Conservation (phyloP, 345 rosid species). For the Camelina hispida region DNA sequence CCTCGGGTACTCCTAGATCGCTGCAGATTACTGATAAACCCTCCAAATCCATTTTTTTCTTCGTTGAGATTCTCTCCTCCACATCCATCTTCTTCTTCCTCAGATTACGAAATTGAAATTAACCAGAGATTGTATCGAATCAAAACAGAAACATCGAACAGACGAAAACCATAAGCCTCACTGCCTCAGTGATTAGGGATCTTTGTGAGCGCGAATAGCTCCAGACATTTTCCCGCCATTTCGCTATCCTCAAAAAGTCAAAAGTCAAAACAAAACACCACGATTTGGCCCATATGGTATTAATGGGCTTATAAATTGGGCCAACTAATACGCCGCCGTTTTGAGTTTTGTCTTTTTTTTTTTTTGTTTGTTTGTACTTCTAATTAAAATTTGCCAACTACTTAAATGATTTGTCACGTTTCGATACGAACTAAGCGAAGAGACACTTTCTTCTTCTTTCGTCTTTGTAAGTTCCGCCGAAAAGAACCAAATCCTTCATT, state of each 20-base stretch:
- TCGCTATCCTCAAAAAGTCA: not conserved
- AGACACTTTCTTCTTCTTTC: not conserved
- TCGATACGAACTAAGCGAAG: slow-evolving; percentile 68
- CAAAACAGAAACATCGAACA: not conserved
- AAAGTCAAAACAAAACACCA: slow-evolving; percentile 2
- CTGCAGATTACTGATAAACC: slow-evolving; percentile 74
- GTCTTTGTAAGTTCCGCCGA: slow-evolving; percentile 56
- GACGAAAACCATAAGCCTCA: too few species aligned
- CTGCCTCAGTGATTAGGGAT: slow-evolving; percentile 43
- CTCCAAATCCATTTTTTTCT: slow-evolving; percentile 55
- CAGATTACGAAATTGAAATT: not conserved
- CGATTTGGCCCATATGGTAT: not conserved
- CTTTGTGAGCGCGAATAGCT: slow-evolving; percentile 39
- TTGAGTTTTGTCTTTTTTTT: not conserved
- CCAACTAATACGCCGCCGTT: not conserved
- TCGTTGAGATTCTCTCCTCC: slow-evolving; percentile 42
- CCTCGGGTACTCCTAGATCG: slow-evolving; percentile 64
- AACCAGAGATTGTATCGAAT: not conserved
- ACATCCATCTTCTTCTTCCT: slow-evolving; percentile 34
- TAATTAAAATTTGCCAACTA: slow-evolving; percentile 5
- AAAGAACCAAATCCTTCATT: not conserved
- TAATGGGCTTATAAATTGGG: slow-evolving; percentile 15
- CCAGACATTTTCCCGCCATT: slow-evolving; percentile 40
- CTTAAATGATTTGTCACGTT: slow-evolving; percentile 45
- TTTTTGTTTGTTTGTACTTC: not conserved